Conservation (phyloP, 2,329 filamentous ascomycete genomes). For the Phialophora macrospora region DNA sequence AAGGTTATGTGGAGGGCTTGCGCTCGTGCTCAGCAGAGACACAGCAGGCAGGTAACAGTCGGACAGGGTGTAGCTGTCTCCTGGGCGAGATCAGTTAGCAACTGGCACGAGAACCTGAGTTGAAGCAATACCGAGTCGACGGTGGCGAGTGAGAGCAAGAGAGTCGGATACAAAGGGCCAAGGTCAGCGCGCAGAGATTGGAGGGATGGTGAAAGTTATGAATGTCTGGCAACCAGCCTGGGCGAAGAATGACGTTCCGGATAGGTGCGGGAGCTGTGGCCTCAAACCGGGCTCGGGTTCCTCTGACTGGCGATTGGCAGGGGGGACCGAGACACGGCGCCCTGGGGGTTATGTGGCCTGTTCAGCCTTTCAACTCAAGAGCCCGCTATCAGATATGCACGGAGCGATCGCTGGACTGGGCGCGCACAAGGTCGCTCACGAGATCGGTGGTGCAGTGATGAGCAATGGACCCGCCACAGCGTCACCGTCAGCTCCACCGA, state of each 20-base stretch:
- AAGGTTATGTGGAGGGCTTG: slow-evolving; percentile 13
- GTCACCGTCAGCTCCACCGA: slow-evolving; percentile 24
- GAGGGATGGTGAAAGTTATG: background rate
- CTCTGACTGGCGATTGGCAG: slow-evolving; percentile 10
- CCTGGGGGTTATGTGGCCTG: background rate
- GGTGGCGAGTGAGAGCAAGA: background rate
- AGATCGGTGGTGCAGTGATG: slow-evolving; percentile 7
- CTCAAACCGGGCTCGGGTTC: slow-evolving; percentile 12
- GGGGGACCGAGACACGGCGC: slow-evolving; percentile 1
- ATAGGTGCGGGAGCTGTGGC: slow-evolving; percentile 13
- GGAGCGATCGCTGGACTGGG: background rate
- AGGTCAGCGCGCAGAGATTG: slow-evolving; percentile 8
- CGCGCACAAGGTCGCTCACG: background rate
- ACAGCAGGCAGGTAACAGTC: slow-evolving; percentile 3
- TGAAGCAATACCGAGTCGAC: background rate
- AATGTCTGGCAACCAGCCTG: background rate
- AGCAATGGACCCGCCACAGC: slow-evolving; percentile 17
- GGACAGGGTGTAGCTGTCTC: background rate
- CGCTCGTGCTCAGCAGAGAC: slow-evolving; percentile 11
- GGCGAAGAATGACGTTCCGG: slow-evolving; percentile 16
- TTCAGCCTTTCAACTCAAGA: background rate
- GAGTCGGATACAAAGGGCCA: slow-evolving; percentile 1
- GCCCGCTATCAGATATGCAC: background rate
- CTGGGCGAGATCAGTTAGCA: slow-evolving; percentile 1
- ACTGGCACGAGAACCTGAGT: background rate